Base-by-base conservation (phyloP, 2,329 filamentous ascomycete genomes). In the Coniochaeta sp. region DNA sequence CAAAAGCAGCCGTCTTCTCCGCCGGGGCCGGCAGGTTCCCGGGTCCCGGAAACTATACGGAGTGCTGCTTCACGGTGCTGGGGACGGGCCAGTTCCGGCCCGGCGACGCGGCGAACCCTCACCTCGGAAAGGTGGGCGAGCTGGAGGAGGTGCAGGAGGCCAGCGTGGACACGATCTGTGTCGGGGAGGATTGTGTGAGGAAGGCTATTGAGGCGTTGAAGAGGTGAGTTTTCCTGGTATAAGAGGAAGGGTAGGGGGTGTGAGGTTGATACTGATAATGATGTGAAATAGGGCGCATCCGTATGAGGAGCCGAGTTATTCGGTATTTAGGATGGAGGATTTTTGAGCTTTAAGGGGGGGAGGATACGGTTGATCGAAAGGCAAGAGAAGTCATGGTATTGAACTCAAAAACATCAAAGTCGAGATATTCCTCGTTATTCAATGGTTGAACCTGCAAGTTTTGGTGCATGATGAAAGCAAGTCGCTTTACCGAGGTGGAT, bases 31-130 rank as follows among this genome's bases (percentile, higher is more conserved):
- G 80, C 24, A 67, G 72, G 10, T 78, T 76, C 52, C 74, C 76
- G 0, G 68, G 68, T 0, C 60, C 69, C 1, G 75, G 75, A n/a
- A 73, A 72, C 58, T 82, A 82, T 60, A 78, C 75, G 22, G 77
- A 83, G 57, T 76, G 71, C 61, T 75, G 74, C 63, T 83, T 71
- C 70, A 68, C 69, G 3, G 65, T 69, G 0, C 56, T 66, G 4
- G 86, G 85, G 4, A 80, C 71, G 0, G 83, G 83, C 1, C 84
- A 88, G 60, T 89, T 88, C 64, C 76, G 80, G 0, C 84, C 85
- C 0, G 81, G 80, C 0, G 72, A 74, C 51, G 64, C 70, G 0
- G 82, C 85, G 1, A 83, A 83, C 47, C 85, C 85, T 3, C 68
- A 81, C 59, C 81, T 87, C 55, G 86, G 85, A 0, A 67, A 67